Conservation (phyloP, 2,329 filamentous ascomycete genomes). For the Monosporascus sp. region DNA sequence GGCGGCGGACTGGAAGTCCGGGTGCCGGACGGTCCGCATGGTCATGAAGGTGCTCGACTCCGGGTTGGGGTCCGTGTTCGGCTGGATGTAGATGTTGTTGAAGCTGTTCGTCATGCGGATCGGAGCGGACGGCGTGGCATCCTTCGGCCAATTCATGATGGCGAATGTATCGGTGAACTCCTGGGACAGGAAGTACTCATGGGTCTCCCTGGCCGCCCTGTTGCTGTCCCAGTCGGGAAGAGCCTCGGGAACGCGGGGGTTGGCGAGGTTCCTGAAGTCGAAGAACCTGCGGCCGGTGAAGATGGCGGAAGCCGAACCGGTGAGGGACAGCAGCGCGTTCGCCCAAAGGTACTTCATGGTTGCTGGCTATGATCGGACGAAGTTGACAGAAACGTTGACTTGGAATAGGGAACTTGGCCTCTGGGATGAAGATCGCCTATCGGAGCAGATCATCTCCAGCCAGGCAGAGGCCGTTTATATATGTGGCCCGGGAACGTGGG, state of each 20-base stretch:
- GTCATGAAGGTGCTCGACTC: constrained; percentile 39
- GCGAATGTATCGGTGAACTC: constrained; percentile 25
- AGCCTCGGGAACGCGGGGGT: constrained; percentile 26
- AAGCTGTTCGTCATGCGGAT: constrained; percentile 33
- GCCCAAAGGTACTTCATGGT: too few species aligned
- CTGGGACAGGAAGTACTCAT: constrained; percentile 22
- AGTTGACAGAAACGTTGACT: too few species aligned
- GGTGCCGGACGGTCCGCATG: constrained; percentile 40
- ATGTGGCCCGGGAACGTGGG: too few species aligned
- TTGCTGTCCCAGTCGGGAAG: constrained; percentile 21
- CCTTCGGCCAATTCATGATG: constrained; percentile 32
- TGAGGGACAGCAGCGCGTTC: too few species aligned
- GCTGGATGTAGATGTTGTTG: constrained; percentile 40
- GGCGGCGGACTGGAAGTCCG: constrained; percentile 40
- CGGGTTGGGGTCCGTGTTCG: constrained; percentile 26
- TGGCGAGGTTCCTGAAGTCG: constrained; percentile 40
- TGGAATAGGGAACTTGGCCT: too few species aligned
- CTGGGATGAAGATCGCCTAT: too few species aligned
- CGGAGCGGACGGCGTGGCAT: constrained; percentile 22
- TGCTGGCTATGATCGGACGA: too few species aligned
- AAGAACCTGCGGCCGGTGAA: constrained; percentile 42
- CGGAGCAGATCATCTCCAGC: too few species aligned
- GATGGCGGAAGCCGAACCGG: constrained; percentile 1
- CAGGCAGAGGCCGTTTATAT: too few species aligned
- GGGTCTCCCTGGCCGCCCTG: constrained; percentile 21